These are phyloP conservation scores for Erodium trifolium DNA, from an alignment of 441 rosid species.

Conservation along the genomic window DNA sequence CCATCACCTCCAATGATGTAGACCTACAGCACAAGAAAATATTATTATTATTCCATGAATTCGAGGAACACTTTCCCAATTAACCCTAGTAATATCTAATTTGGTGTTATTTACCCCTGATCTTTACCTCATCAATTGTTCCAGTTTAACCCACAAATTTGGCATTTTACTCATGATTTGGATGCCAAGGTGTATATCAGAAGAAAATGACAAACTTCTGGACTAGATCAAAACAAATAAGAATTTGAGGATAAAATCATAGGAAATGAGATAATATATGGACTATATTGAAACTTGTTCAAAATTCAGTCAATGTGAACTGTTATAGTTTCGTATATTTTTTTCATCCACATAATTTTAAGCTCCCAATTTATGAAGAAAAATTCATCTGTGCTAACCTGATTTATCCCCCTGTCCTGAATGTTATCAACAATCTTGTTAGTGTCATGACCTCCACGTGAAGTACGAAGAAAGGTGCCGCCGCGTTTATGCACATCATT, in stretches of 20 bases:
- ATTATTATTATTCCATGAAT: background rate
- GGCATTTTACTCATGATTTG: no score
- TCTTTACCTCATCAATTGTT: no score
- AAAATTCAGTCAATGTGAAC: background rate
- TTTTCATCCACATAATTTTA: background rate
- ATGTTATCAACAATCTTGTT: conserved; percentile 83
- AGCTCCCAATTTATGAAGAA: background rate
- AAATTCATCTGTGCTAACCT: conserved; percentile 32
- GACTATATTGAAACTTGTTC: background rate
- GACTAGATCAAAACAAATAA: no score
- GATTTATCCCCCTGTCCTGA: conserved; percentile 80
- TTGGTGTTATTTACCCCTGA: no score
- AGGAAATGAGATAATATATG: no score
- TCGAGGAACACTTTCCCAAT: no score
- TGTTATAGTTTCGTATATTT: background rate
- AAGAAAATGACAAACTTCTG: no score
- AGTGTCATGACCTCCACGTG: conserved; percentile 90
- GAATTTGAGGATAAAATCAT: no score
- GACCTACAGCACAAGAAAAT: background rate
- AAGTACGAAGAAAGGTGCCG: conserved; percentile 81
- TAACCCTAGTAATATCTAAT: no score
- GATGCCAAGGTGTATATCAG: no score
- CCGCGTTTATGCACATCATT: conserved; percentile 88
- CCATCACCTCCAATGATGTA: conserved; percentile 94
- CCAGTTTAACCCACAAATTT: no score